A percentile compares a stretch with the other conserved stretches of the same genome.
phyloP scores from a whole-genome alignment of 352 stramenopile genomes.

The Globisporangium recalcitrans region DNA sequence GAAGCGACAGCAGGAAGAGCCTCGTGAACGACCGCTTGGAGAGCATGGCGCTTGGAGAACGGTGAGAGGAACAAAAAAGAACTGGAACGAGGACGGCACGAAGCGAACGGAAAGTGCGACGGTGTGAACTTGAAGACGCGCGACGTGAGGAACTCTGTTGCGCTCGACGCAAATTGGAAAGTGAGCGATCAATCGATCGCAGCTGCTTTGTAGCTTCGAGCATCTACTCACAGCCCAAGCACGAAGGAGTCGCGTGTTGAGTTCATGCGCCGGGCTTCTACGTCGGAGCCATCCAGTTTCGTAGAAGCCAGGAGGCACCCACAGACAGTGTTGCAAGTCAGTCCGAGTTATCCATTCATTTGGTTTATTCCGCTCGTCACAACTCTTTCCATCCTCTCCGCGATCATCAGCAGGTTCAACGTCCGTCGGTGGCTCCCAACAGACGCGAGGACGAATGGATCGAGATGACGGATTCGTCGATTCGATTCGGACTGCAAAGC shows the following conservation, averaged over 20 bases:
- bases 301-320: background rate
- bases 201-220: background rate
- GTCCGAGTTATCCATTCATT: background rate
- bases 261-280: background rate
- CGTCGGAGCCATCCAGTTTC: background rate
- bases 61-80: background rate
- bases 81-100: background rate
- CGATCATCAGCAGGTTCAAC: background rate
- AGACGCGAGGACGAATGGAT: background rate
- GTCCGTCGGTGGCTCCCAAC: background rate
- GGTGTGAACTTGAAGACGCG: background rate
- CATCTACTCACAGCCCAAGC: background rate
- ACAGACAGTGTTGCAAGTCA: background rate
- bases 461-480: background rate
- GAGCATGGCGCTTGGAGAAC: background rate
- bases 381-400: background rate
- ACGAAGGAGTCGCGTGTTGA: background rate
- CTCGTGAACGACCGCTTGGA: conserved; percentile 5
- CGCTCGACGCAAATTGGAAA: conserved; percentile 1
- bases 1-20: conserved; percentile 7
- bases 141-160: background rate
- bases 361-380: background rate
- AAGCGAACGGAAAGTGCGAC: background rate
- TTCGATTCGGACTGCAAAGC: background rate
- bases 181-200: background rate